Base-by-base conservation (phyloP, 805 yeast genomes). In the Cephaloascus fragrans region DNA sequence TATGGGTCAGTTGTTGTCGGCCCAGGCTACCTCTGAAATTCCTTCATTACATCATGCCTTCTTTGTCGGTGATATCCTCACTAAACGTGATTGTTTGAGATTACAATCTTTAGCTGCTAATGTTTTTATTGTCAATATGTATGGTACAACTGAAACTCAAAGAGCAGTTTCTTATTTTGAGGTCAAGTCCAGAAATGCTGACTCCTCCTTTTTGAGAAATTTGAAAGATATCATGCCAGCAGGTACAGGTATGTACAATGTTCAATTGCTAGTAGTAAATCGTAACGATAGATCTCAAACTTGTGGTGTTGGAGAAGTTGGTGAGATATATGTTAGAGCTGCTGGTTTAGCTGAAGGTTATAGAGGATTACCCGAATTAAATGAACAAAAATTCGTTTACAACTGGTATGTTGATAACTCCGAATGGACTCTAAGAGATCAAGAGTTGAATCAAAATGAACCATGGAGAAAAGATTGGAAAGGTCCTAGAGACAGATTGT, bases 141-240 rank as follows among this genome's bases (percentile, higher is more conserved):
- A 93, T 59, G 99, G 99, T 53, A 93, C 99, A 32, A 93, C 99
- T 9, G 99, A 93, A 62, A 93, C 99, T 14, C 99, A 94, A 69
- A 77, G 99, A 56, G 93, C 99, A 2, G 99, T 93, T 19, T 89
- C 97, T 0, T 93, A 76, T 62, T 94, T 77, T 63, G 94, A 87
- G 57, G 90, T 94, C 44, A 78, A 85, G 34, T 77, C 94, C 20
- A 71, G 86, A 47, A 56, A 71, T 18, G 55, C 70, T 34, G 88
- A 89, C 57, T 72, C 90, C 18, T 63, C 73, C 18, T 89, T 84
- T 59, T 70, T 93, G 56, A 81, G 79, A 54, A 73, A 81, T 37
- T 83, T 86, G 64, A 93, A 94, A 61, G 97, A 93, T 52, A 83
- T 87, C 40, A 88, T 93, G 83, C 97, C 98, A 40, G 99, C 99